These are phyloP conservation scores for Pluteus cervinus DNA, from an alignment of 768 basidiomycete genomes.

Conservation along the genomic window DNA sequence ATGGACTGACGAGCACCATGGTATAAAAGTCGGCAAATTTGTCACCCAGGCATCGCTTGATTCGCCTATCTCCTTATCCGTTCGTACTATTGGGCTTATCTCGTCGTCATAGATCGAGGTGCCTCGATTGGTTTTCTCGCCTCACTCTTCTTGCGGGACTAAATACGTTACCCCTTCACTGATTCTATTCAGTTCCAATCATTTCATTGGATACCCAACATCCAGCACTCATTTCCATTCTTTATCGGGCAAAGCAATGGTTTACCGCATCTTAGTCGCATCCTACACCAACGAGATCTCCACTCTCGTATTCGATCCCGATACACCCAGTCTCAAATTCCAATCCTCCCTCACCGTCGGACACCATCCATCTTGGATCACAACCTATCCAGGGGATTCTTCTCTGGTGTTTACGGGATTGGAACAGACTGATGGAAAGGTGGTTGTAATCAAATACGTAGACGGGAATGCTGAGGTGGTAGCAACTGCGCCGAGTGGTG, in stretches of 20 bases:
- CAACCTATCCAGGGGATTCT: slow-evolving; percentile 47
- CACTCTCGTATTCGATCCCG: slow-evolving; percentile 58
- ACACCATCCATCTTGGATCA: slow-evolving; percentile 73
- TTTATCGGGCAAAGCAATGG: slow-evolving; percentile 18
- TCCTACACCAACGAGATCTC: slow-evolving; percentile 62
- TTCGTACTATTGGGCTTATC: too few relatives aligned
- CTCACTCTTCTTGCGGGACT: too few relatives aligned
- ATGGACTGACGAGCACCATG: too few relatives aligned
- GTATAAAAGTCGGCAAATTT: too few relatives aligned
- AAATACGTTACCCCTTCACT: too few relatives aligned
- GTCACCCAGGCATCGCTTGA: too few relatives aligned
- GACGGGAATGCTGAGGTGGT: slow-evolving; percentile 48
- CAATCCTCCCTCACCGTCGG: slow-evolving; percentile 44
- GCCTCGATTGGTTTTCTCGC: too few relatives aligned
- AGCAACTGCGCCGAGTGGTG: slow-evolving; percentile 45
- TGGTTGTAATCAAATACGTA: slow-evolving; percentile 54
- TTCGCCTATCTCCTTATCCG: too few relatives aligned
- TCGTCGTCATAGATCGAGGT: too few relatives aligned
- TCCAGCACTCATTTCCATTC: too few relatives aligned
- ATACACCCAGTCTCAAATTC: slow-evolving; percentile 35
- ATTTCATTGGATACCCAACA: too few relatives aligned
- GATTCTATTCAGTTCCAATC: too few relatives aligned
- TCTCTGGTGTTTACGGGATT: slow-evolving; percentile 61
- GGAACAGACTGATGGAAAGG: slow-evolving; percentile 61
- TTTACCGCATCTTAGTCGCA: slow-evolving; percentile 48